Evolutionary conservation across 2,329 filamentous ascomycete genomes (phyloP), one percentile per base, ranked within the genome.

Genomic region (Pyrenochaeta sp.): DNA sequence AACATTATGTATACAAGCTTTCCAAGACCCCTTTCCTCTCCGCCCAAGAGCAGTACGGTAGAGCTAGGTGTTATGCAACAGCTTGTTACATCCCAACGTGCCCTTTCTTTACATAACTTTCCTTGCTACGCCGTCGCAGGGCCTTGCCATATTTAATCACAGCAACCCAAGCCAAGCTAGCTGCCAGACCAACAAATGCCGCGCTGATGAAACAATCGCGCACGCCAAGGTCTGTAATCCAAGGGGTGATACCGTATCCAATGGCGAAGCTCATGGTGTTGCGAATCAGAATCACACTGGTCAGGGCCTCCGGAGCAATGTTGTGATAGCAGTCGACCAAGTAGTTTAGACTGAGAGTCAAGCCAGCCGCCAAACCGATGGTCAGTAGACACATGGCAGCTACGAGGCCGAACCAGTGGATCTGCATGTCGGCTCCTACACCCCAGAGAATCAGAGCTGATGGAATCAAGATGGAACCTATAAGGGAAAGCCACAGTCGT

Each of bases 371-470:
- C 7, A 9, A 20, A 5, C 24, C 24, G 20, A 43, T 30, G 4
- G 31, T 13, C 8, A 43, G 30, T 23, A 35, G 20, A 6, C 73
- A 73, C 65, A 77, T 74, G 5, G 72, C 74, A 29, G 77, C 69
- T 6, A 79, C 62, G 8, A 75, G 55, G 3, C 76, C 77, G 36
- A 79, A 68, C 72, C 73, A 76, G 36, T 78, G 76, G 15, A 78
- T 50, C 7, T 67, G 46, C n/a, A 75, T 66, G 34, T 72, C 72
- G 4, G 77, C 74, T 6, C 77, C 77, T 2, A 79, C 71, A 20
- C 78, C 78, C 75, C 76, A 79, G 2, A 78, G 55, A 19, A 78
- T 69, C 6, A 78, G 58, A 0, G 69, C 71, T 11, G 62, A 66
- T 0, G 75, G 72, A n/a, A 75, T 60, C 6, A 77, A 51, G 4